phyloP scores from a whole-genome alignment of 202 grass and related monocot genomes.

The Eragrostis tef region DNA sequence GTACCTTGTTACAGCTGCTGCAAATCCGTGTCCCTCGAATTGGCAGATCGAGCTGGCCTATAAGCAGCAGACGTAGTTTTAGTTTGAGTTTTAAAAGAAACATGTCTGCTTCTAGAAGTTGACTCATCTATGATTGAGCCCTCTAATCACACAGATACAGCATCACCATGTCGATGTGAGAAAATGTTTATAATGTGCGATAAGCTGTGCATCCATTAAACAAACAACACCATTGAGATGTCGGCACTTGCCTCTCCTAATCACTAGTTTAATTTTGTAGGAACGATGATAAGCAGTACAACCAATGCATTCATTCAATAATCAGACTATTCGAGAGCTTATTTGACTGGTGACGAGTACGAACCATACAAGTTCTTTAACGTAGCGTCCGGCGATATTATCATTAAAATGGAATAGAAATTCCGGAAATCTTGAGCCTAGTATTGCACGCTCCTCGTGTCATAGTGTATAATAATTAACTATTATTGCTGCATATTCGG shows the following conservation, averaged over 20 bases:
- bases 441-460: no score
- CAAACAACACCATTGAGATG: not conserved
- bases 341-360: not conserved
- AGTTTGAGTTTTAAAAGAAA: not conserved
- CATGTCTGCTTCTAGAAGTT: slow-evolving; percentile 43
- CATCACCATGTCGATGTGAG: slow-evolving; percentile 4
- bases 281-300: not conserved
- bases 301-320: not conserved
- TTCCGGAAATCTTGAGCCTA: no score
- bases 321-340: not conserved
- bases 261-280: not conserved
- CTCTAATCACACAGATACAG: slow-evolving; percentile 15
- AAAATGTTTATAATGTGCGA: not conserved
- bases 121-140: not conserved
- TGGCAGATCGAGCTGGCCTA: slow-evolving; percentile 10
- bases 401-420: no score
- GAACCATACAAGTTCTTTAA: no score
- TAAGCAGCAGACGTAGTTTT: not conserved
- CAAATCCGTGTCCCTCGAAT: slow-evolving; percentile 21
- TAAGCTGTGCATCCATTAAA: not conserved
- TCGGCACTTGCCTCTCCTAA: not conserved
- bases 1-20: not conserved
- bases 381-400: not conserved
- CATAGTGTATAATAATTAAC: not conserved
- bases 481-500: not conserved